Base-by-base conservation (phyloP, 192 early-diverging fungal genomes). In the Coemansia sp. region DNA sequence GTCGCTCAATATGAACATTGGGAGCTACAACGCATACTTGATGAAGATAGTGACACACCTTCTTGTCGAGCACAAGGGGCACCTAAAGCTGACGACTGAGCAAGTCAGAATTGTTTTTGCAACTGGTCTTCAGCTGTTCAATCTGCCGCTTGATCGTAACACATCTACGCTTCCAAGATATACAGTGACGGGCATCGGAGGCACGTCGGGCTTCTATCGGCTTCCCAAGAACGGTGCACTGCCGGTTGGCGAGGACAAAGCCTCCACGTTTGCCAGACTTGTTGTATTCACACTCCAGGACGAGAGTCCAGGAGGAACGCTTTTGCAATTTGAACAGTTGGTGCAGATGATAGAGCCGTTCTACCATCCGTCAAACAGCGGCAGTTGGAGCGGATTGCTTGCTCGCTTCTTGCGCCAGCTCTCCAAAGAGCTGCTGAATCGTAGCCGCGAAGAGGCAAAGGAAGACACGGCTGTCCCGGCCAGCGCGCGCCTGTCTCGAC, bases 331-430 rank as follows among this genome's bases (percentile, higher is more conserved):
- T 48, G 73, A 81, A 12, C 85, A 90, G 65, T 64, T 96, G 21
- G 91, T 98, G 58, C 91, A 90, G 64, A 92, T 94, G 52, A 87
- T 89, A 32, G 96, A 98, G 77, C 89, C 90, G 0, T 97, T 89
- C 68, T 94, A 85, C 66, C 94, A 98, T 74, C 96, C 96, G 12
- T 93, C 92, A n/a, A 98, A 98, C 82, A 82, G 84, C 67, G 96
- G 96, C 5, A 67, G 71, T 56, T 98, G 96, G 96, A 92, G 91
- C 19, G 82, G 83, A 49, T 74, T 77, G 8, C 85, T 98, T 8
- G 85, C 92, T 0, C 78, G 86, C 16, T 90, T 98, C 64, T 47
- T 93, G 62, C 87, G 89, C 32, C 77, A 84, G 41, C 68, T 98
- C 37, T 65, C 86, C 8, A 82, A 63, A 39, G 88, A 90, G 54